Conservation (phyloP, 108 stramenopile species). For the Thalassiosira profunda region DNA sequence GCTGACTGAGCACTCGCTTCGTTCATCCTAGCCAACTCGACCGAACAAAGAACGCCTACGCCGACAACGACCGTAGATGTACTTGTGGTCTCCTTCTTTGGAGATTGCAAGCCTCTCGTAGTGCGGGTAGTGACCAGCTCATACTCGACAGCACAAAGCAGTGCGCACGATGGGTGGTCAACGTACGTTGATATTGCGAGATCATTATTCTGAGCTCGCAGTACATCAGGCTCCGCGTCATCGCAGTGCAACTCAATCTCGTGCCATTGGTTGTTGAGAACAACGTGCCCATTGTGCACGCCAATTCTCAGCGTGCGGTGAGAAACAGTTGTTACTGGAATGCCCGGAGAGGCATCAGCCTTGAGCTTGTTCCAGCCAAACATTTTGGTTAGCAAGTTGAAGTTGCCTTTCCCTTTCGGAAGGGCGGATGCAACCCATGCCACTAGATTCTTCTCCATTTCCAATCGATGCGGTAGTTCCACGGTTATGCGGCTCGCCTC, state of each 20-base stretch:
- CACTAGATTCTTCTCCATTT: background rate
- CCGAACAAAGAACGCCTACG: background rate
- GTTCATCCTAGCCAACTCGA: too few relatives aligned
- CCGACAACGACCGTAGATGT: background rate
- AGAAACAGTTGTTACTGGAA: too few relatives aligned
- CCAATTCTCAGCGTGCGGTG: background rate
- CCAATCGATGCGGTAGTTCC: constrained; percentile 1
- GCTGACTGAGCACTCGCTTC: too few relatives aligned
- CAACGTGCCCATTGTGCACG: background rate
- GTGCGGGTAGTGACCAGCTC: background rate
- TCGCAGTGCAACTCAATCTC: background rate
- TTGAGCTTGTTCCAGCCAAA: too few relatives aligned
- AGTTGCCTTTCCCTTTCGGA: too few relatives aligned
- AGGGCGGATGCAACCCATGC: background rate
- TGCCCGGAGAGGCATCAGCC: too few relatives aligned
- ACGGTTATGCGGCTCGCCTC: background rate
- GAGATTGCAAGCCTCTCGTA: background rate
- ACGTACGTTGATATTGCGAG: background rate
- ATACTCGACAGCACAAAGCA: background rate
- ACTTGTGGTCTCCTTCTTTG: background rate
- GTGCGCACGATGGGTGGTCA: background rate
- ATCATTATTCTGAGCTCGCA: background rate
- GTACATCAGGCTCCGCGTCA: background rate
- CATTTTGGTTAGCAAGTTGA: too few relatives aligned
- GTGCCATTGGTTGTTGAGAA: background rate